These are phyloP conservation scores for Fusarium tjaetaba DNA, from an alignment of 2,329 filamentous ascomycete genomes.

Conservation along the genomic window DNA sequence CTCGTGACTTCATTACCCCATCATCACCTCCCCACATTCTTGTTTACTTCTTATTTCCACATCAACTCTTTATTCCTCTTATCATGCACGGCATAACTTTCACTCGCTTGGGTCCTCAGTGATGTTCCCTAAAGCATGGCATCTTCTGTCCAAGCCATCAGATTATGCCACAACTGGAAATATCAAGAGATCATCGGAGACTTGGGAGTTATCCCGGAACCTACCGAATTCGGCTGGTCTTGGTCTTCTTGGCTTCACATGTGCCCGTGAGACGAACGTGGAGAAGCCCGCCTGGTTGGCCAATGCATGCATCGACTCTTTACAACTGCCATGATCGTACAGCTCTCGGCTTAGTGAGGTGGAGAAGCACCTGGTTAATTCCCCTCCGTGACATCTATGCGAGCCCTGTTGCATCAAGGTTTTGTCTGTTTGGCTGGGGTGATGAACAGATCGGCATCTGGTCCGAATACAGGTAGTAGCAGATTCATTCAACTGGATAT, in stretches of 20 bases:
- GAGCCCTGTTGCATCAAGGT: not conserved
- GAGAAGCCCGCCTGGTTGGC: conserved; percentile 7
- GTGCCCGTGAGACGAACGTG: not conserved
- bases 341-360: conserved; percentile 12
- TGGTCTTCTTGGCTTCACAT: not conserved
- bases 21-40: conserved; percentile 14
- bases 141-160: not conserved
- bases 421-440: not conserved
- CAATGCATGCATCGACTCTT: conserved; percentile 13
- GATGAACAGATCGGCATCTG: not conserved
- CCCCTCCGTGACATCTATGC: not conserved
- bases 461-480: not conserved
- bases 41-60: conserved; percentile 17
- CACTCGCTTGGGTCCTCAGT: not conserved
- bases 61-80: not conserved
- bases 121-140: not conserved
- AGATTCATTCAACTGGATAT: not conserved
- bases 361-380: not conserved
- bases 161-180: not conserved
- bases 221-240: not conserved
- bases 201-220: not conserved
- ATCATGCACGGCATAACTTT: not conserved
- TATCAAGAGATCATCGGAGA: not conserved
- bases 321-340: not conserved
- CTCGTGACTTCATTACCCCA: conserved; percentile 32